These are phyloP conservation scores for Colletotrichum sp. DNA, from an alignment of 2,329 filamentous ascomycete species.

Conservation along the genomic window DNA sequence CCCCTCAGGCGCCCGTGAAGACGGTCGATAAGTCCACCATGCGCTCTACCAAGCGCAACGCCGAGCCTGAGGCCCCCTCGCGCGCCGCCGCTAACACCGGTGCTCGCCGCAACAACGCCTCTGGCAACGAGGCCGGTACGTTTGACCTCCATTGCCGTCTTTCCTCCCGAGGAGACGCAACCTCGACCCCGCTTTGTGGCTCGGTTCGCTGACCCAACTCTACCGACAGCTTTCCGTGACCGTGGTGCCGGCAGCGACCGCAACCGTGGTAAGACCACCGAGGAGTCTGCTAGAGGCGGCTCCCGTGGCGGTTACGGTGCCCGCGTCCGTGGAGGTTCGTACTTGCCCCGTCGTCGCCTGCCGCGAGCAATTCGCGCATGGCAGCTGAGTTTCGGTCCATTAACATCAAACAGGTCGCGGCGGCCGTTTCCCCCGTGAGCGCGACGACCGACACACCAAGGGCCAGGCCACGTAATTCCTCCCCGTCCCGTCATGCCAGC, in stretches of 20 bases:
- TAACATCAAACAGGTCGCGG: constrained; percentile 51
- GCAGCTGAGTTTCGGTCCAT: background rate
- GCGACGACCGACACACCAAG: constrained; percentile 62
- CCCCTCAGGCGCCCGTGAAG: constrained; percentile 81
- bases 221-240: constrained; percentile 79
- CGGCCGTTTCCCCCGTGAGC: constrained; percentile 54
- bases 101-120: constrained; percentile 61
- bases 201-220: constrained; percentile 1
- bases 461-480: constrained; percentile 46
- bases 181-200: constrained; percentile 15
- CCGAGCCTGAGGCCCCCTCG: constrained; percentile 72
- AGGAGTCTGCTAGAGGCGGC: constrained; percentile 63
- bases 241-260: constrained; percentile 78
- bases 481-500: background rate
- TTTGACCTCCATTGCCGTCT: constrained; percentile 27
- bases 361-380: background rate
- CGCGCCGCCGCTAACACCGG: constrained; percentile 43
- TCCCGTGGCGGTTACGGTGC: constrained; percentile 64
- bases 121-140: constrained; percentile 89
- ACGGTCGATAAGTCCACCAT: constrained; percentile 83
- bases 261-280: constrained; percentile 82
- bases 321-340: constrained; percentile 64
- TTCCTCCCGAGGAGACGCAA: background rate
- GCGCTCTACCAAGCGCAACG: constrained; percentile 84
- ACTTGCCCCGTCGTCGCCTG: background rate